Base-by-base conservation (phyloP, 768 basidiomycete species). In the Coprinopsis marcescibilis region DNA sequence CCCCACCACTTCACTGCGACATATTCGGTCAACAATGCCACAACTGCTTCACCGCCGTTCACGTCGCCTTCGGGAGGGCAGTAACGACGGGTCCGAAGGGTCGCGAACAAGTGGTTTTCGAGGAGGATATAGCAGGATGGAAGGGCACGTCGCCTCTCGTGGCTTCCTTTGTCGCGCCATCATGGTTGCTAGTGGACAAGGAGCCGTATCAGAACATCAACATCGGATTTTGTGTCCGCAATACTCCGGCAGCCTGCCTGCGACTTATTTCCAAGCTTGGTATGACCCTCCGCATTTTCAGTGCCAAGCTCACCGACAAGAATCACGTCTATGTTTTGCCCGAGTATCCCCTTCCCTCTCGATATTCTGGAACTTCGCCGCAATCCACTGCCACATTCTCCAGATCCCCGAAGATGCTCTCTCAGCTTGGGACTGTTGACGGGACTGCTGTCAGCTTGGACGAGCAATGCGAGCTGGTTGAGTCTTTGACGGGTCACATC, bases 1-100 rank as follows among this genome's bases (percentile, higher is more conserved):
- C 64, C 3, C 72, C 69, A 0, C 37, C 63, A 3, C 55, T 76
- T 5, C 61, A 66, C 25, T 70, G 71, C 50, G 64, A 68, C 32
- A 47, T 67, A 15, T 30, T 19, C 30, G 48, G 48, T n/a, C 6
- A 6, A 5, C 13, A 26, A 1, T 23, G 37, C 3, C 56, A 60
- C 20, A 71, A 71, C 40, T 53, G 62, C 13, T 69, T 69, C 50
- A 56, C 65, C 11, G 60, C 63, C 1, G 49, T 67, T 25, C 68
- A 64, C 13, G 55, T 57, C 1, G 51, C 57, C 1, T 71, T 69
- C 39, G 72, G 72, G 10, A 56, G 54, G 0, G 48, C 60, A 0
- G 21, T 46, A 10, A 46, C 52, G 10, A 35, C 38, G 10, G 45
- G 49, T 8, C 45, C 41, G 11, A 56, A 57, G 12, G 21, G 21